Evolutionary conservation across 169 alveolate genomes (phyloP).

Genomic region (Theileria equi): DNA sequence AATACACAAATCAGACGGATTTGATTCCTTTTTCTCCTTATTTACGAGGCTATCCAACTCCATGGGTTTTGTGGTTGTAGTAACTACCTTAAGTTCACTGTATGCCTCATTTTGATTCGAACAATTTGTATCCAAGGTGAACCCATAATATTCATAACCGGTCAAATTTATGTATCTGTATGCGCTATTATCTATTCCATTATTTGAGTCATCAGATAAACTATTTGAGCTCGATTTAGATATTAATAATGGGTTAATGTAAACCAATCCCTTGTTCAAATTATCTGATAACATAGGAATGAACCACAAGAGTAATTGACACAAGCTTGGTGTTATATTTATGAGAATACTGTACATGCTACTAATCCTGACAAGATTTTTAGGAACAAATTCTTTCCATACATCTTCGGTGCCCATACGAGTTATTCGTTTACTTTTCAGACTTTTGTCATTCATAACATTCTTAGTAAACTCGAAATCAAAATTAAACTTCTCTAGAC

Average conservation of each 20-base stretch:
- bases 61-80: slow-evolving; percentile 18
- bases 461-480: slow-evolving; percentile 55
- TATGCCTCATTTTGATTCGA: slow-evolving; percentile 14
- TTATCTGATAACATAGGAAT: slow-evolving; percentile 72
- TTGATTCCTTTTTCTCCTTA: slow-evolving; percentile 20
- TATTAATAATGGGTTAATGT: slow-evolving; percentile 11
- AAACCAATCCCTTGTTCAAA: slow-evolving; percentile 38
- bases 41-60: slow-evolving; percentile 44
- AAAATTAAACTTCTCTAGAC: slow-evolving; percentile 67
- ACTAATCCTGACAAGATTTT: slow-evolving; percentile 68
- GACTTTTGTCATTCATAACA: slow-evolving; percentile 24
- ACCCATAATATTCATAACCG: slow-evolving; percentile 43
- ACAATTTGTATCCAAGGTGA: slow-evolving; percentile 23
- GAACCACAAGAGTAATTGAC: slow-evolving; percentile 75
- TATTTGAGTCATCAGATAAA: neutral
- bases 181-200: slow-evolving; percentile 44
- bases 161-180: slow-evolving; percentile 52
- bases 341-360: slow-evolving; percentile 73
- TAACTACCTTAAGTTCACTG: slow-evolving; percentile 25
- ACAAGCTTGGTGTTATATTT: slow-evolving; percentile 80
- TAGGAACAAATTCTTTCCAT: slow-evolving; percentile 72
- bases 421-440: slow-evolving; percentile 31
- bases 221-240: slow-evolving; percentile 2
- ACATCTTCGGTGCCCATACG: slow-evolving; percentile 61
- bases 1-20: slow-evolving; percentile 17